These are phyloP conservation scores for Neurospora sp. DNA, from an alignment of 495 filamentous ascomycete genomes.

Conservation along the genomic window DNA sequence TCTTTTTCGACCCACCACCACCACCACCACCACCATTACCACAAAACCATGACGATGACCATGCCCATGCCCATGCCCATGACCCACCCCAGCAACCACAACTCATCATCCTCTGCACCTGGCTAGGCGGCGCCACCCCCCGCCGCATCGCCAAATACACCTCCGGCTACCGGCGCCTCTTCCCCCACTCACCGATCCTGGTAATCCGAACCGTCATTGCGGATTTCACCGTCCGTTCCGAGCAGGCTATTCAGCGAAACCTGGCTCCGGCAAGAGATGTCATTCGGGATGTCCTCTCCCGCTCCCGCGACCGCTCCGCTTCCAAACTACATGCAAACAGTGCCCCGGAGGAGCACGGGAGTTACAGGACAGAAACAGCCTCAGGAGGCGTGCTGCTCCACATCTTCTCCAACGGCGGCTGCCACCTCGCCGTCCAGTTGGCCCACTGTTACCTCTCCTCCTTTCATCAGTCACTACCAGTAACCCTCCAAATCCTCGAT, in stretches of 20 bases:
- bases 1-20: background rate
- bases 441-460: too few species aligned
- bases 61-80: too few species aligned
- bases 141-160: constrained; percentile 36
- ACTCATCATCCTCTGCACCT: constrained; percentile 34
- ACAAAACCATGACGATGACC: background rate
- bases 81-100: background rate
- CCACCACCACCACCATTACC: background rate
- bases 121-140: constrained; percentile 30
- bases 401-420: constrained; percentile 36
- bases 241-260: background rate
- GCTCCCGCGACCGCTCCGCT: too few species aligned
- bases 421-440: constrained; percentile 16
- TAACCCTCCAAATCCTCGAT: constrained; percentile 21
- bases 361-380: background rate
- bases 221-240: constrained; percentile 10
- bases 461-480: too few species aligned
- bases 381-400: constrained; percentile 21
- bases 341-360: too few species aligned
- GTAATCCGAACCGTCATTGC: constrained; percentile 16
- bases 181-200: constrained; percentile 28
- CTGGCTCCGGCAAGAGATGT: background rate
- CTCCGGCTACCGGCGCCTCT: constrained; percentile 27
- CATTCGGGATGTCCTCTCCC: background rate
- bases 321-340: too few species aligned